Evolutionary conservation across 495 filamentous ascomycete genomes (phyloP).

Genomic region (Penicillium atrosanguineum): DNA sequence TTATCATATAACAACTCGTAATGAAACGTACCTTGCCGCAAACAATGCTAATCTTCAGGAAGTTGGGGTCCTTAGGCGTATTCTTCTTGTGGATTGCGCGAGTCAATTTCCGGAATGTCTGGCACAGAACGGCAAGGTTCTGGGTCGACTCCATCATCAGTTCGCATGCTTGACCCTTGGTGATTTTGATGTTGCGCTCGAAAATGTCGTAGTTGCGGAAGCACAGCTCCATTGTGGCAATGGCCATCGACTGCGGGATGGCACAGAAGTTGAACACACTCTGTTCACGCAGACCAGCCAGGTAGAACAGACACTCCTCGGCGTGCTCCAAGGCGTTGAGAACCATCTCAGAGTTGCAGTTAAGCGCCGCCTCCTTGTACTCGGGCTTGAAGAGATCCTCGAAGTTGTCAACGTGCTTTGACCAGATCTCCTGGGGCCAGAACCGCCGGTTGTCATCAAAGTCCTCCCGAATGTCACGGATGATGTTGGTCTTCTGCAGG

Average conservation of each 20-base stretch:
- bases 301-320: slow-evolving; percentile 94
- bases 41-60: slow-evolving; percentile 84
- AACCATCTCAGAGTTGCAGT: slow-evolving; percentile 94
- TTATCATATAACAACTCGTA: background rate
- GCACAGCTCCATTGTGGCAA: slow-evolving; percentile 84
- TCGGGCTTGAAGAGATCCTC: slow-evolving; percentile 84
- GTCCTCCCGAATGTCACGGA: slow-evolving; percentile 91
- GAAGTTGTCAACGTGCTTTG: slow-evolving; percentile 85
- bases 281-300: slow-evolving; percentile 93
- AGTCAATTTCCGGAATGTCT: slow-evolving; percentile 71
- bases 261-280: slow-evolving; percentile 99
- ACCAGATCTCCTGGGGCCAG: slow-evolving; percentile 95
- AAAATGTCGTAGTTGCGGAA: slow-evolving; percentile 92
- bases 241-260: slow-evolving; percentile 98
- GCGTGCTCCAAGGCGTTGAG: slow-evolving; percentile 82
- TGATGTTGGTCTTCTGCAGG: slow-evolving; percentile 97
- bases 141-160: slow-evolving; percentile 91
- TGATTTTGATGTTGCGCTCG: slow-evolving; percentile 89
- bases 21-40: slow-evolving; percentile 72
- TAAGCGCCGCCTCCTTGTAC: slow-evolving; percentile 74
- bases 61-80: slow-evolving; percentile 89
- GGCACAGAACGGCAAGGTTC: slow-evolving; percentile 75
- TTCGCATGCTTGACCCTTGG: slow-evolving; percentile 87
- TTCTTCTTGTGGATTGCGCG: slow-evolving; percentile 92
- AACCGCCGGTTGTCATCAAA: slow-evolving; percentile 81